Base-by-base conservation (phyloP, 176 grass and related monocot species). In the Rhipidocladum racemiflorum region DNA sequence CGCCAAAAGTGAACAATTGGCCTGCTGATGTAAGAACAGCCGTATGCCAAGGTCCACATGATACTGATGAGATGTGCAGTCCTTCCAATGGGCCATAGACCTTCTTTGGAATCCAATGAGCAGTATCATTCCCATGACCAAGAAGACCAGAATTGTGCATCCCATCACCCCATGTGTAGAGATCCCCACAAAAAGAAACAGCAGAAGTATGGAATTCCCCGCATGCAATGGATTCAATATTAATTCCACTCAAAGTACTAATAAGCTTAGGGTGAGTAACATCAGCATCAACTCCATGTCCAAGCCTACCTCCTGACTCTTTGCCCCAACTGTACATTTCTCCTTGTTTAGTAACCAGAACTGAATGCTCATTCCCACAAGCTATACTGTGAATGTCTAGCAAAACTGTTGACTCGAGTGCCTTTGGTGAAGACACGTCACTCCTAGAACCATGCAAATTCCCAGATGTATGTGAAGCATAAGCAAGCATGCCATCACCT, bases 81-180 rank as follows among this genome's bases (percentile, higher is more conserved):
- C 87, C 87, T 64, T 90, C 85, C 59, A 95, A 62, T 24, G 72
- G 82, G 54, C 93, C 90, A 80, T 68, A 80, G 2, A 88, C 84
- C 75, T 82, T 89, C 75, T 95, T 95, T 61, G 93, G 93, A 76
- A 95, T 84, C 90, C 93, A 95, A 65, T 95, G 90, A 71, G 81
- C 75, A 46, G 81, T 82, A 44, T 85, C 76, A 68, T 50, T 92
- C 21, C 87, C 87, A 88, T 92, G 82, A 23, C 90, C 90, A 60
- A 95, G 85, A 67, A 95, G 53, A n/a, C 93, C 93, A 61, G 82
- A 87, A 82, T 70, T 83, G 59, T 88, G 56, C 50, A 45, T 74
- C 18, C 90, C 93, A 88, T 95, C 90, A 79, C 93, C 93, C 90
- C 93, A 95, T 6, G 90, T 90, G 60, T 92, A 95, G 25, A 95